Evolutionary conservation across 768 basidiomycete genomes (phyloP).

Genomic region (Collybia sordida): DNA sequence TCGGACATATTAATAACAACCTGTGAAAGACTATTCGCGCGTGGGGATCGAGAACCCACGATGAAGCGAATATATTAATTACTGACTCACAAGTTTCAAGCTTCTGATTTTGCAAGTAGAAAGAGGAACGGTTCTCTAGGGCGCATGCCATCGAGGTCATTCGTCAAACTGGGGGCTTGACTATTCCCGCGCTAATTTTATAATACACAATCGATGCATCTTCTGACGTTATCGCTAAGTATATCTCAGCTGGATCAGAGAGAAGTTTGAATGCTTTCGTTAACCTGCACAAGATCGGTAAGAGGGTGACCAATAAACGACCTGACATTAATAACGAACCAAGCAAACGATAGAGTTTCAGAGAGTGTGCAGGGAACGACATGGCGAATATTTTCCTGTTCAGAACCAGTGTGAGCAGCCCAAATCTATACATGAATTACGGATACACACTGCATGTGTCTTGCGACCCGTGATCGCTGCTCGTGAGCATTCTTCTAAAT

Average conservation of each 20-base stretch:
- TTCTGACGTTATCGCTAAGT: constrained; percentile 69
- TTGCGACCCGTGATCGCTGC: constrained; percentile 61
- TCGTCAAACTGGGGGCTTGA: constrained; percentile 62
- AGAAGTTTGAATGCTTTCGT: constrained; percentile 55
- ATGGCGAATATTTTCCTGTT: constrained; percentile 42
- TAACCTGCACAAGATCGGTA: constrained; percentile 41
- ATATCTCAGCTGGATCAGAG: constrained; percentile 47
- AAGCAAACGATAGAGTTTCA: constrained; percentile 62
- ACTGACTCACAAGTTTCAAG: no score
- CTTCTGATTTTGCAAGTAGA: no score
- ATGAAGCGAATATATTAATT: no score
- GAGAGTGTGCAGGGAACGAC: constrained; percentile 70
- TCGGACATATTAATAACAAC: not conserved
- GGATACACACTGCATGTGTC: constrained; percentile 44
- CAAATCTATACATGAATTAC: not conserved
- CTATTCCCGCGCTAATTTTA: constrained; percentile 74
- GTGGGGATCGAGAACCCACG: no score
- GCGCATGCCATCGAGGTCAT: not conserved
- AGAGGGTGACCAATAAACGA: not conserved
- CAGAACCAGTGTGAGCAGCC: constrained; percentile 2
- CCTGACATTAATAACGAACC: constrained; percentile 36
- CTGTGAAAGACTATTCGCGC: not conserved
- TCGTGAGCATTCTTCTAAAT: constrained; percentile 52
- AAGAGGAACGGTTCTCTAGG: no score
- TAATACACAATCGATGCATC: constrained; percentile 87